Evolutionary conservation across 352 stramenopile species (phyloP), one percentile per base, ranked within the genome.

Genomic region (Globisporangium rhizosaccharum): DNA sequence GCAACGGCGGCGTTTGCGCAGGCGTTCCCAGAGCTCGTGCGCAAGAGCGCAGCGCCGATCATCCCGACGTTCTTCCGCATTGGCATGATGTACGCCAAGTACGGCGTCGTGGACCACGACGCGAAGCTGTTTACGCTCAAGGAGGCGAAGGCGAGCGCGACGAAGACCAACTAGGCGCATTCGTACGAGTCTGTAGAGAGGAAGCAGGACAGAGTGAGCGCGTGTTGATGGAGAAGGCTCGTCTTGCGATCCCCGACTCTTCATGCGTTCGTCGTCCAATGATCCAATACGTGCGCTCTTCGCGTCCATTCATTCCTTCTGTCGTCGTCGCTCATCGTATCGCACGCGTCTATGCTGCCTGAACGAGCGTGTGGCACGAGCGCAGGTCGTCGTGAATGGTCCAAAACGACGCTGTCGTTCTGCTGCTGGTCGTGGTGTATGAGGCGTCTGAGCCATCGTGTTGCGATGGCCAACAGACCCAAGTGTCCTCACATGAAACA

Each of bases 21-120:
- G 55, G 79, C 76, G 33, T 93, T 88, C 66, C 83, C 83, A 28
- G 71, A 91, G 59, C 79, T 93, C 42, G 83, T 87, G 51, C 83
- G 83, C 47, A 67, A 79, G 60, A 91, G 67, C 57, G 65, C 79
- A 66, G 73, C 83, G 65, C 81, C 79, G 5, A 93, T 93, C 59
- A 51, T 91, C 25, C 50, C 65, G 53, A 72, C 79, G 18, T 93
- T 91, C 62, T 76, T 75, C 61, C 76, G 76, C 59, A 73, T 82
- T 25, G 77, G 68, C 11, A 58, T 77, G 33, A 61, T 90, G 53
- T 93, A 88, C 67, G 72, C 79, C 54, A 80, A 76, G 59, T 87
- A 85, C 64, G 83, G 83, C 58, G 71, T 87, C 51, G 79, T 87
- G 37, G 81, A 87, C 51, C 51, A 65, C 5, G 73, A 88, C 30